phyloP scores from a whole-genome alignment of 2,329 filamentous ascomycete genomes.

The Gyromitra esculenta region DNA sequence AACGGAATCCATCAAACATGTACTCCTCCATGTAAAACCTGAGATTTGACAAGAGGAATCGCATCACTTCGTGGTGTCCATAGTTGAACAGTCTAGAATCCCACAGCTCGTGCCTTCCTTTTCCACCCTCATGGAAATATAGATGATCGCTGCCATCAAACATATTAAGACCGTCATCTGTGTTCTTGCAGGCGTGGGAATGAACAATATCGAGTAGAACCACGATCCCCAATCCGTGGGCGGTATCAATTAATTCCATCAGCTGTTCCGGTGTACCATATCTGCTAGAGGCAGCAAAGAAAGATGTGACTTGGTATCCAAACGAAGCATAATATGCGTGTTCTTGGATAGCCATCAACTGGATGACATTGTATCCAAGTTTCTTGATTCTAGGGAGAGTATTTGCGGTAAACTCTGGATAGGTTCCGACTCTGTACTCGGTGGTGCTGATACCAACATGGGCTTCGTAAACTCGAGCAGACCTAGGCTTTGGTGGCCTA shows the following conservation, averaged over 20 bases:
- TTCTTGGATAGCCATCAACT: slow-evolving; percentile 99
- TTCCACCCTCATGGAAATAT: slow-evolving; percentile 90
- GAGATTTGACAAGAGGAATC: slow-evolving; percentile 95
- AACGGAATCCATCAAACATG: slow-evolving; percentile 93
- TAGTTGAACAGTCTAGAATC: slow-evolving; percentile 98
- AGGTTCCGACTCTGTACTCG: slow-evolving; percentile 86
- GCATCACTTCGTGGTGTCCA: slow-evolving; percentile 88
- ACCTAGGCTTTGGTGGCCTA: slow-evolving; percentile 82
- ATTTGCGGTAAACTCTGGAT: slow-evolving; percentile 95
- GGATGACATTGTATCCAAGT: slow-evolving; percentile 95
- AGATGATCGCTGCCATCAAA: slow-evolving; percentile 95
- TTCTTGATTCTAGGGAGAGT: slow-evolving; percentile 90
- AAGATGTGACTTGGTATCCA: slow-evolving; percentile 98
- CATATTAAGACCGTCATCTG: slow-evolving; percentile 91
- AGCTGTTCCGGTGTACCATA: slow-evolving; percentile 94
- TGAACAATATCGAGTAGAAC: slow-evolving; percentile 96
- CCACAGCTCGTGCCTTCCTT: slow-evolving; percentile 91
- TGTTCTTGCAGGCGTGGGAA: slow-evolving; percentile 97
- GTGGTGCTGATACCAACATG: slow-evolving; percentile 97
- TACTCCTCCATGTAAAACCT: slow-evolving; percentile 99
- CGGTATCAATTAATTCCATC: slow-evolving; percentile 95
- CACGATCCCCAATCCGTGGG: slow-evolving; percentile 87
- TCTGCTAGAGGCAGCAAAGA: slow-evolving; percentile 95
- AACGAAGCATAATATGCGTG: slow-evolving; percentile 99
- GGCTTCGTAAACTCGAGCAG: slow-evolving; percentile 95